phyloP scores from a whole-genome alignment of 1,284 basidiomycete species.

The Paramarasmius palmivorus region DNA sequence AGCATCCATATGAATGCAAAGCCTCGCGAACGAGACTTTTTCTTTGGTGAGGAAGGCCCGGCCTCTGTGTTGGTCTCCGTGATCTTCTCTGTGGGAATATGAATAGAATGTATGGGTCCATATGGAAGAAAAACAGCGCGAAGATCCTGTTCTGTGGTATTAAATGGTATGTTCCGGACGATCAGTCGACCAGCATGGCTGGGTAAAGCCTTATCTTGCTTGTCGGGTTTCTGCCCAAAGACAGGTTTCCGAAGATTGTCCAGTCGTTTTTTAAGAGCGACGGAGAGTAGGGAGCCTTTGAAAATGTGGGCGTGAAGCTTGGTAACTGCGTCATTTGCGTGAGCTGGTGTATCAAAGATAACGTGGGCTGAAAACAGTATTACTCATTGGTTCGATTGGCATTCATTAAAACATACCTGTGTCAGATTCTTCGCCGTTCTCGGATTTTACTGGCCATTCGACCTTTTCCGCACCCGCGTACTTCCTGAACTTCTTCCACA shows the following conservation, averaged over 20 bases:
- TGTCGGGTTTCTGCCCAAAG: slow-evolving; percentile 28
- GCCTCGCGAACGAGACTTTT: slow-evolving; percentile 63
- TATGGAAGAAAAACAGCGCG: slow-evolving; percentile 87
- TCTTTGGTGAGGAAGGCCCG: slow-evolving; percentile 3
- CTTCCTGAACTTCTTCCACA: slow-evolving; percentile 91
- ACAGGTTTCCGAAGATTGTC: slow-evolving; percentile 64
- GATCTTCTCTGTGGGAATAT: slow-evolving; percentile 60
- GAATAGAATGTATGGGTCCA: slow-evolving; percentile 86
- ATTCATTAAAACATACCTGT: slow-evolving; percentile 24
- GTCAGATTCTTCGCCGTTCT: slow-evolving; percentile 40
- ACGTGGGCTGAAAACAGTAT: slow-evolving; percentile 61
- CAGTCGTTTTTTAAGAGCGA: slow-evolving; percentile 88
- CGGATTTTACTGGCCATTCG: slow-evolving; percentile 64
- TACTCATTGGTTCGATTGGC: slow-evolving; percentile 1
- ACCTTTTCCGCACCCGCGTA: slow-evolving; percentile 71
- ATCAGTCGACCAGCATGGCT: slow-evolving; percentile 84
- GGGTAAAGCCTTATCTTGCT: slow-evolving; percentile 37
- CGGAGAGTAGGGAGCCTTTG: slow-evolving; percentile 86
- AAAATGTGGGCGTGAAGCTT: slow-evolving; percentile 94
- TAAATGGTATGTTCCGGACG: slow-evolving; percentile 87
- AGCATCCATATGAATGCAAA: slow-evolving; percentile 98
- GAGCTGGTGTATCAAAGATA: slow-evolving; percentile 71
- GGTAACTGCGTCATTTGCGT: slow-evolving; percentile 72
- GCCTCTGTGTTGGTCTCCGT: slow-evolving; percentile 27
- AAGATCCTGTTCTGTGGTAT: slow-evolving; percentile 84